Conservation (phyloP, 1,139 yeast species). For the Nakaseomyces nivariensis region DNA sequence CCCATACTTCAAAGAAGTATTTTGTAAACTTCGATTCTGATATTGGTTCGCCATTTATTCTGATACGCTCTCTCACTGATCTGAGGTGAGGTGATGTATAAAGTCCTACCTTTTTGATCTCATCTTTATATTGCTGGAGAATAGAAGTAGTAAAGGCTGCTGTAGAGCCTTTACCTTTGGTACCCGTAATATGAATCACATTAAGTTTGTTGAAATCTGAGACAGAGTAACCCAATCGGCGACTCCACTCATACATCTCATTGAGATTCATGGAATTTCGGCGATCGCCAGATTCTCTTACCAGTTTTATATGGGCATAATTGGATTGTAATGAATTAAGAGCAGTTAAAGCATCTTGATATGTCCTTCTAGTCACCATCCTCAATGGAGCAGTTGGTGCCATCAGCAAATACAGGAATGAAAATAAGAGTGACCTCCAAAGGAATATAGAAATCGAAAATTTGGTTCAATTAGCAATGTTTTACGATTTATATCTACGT, state of each 20-base stretch:
- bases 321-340: constrained; percentile 86
- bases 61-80: constrained; percentile 83
- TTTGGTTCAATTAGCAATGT: too few relatives aligned
- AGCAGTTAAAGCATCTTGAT: constrained; percentile 70
- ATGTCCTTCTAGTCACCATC: constrained; percentile 19
- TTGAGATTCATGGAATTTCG: constrained; percentile 64
- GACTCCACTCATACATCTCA: constrained; percentile 86
- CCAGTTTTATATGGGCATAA: constrained; percentile 79
- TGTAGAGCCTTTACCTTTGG: constrained; percentile 97
- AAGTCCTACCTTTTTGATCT: constrained; percentile 56
- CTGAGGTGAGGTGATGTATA: constrained; percentile 94
- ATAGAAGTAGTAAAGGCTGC: constrained; percentile 90
- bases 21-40: constrained; percentile 69
- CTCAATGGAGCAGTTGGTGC: constrained; percentile 12
- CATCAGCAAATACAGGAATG: constrained; percentile 9
- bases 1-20: constrained; percentile 94
- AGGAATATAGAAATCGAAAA: too few relatives aligned
- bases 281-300: constrained; percentile 59
- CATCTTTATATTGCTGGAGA: constrained; percentile 46
- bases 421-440: too few relatives aligned
- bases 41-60: constrained; percentile 81
- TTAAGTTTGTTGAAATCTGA: constrained; percentile 64
- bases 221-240: constrained; percentile 73
- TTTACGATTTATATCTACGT: too few relatives aligned
- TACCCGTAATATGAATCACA: constrained; percentile 88